phyloP scores from a whole-genome alignment of 495 filamentous ascomycete genomes.

The Penicillium lividum region DNA sequence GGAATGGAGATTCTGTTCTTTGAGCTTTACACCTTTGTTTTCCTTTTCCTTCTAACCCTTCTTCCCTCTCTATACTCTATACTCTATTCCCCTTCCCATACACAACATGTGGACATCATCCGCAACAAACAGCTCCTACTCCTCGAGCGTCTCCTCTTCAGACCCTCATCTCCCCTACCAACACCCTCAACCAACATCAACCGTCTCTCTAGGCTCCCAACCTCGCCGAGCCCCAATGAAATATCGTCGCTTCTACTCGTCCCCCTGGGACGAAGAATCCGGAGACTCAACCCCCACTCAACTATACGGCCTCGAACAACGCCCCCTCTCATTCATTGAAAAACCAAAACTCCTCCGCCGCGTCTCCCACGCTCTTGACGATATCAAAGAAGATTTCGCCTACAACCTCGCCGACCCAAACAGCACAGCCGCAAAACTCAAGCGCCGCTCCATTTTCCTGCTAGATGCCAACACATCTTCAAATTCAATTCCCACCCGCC shows the following conservation, averaged over 20 bases:
- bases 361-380: slow-evolving; percentile 43
- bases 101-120: slow-evolving; percentile 32
- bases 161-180: slow-evolving; percentile 34
- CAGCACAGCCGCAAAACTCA: slow-evolving; percentile 31
- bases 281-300: slow-evolving; percentile 37
- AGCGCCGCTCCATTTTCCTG: slow-evolving; percentile 36
- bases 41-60: slow-evolving; percentile 18
- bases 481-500: slow-evolving; percentile 2
- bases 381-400: slow-evolving; percentile 43
- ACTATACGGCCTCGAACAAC: slow-evolving; percentile 42
- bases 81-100: slow-evolving; percentile 9
- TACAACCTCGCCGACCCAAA: slow-evolving; percentile 29
- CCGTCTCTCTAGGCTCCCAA: slow-evolving; percentile 30
- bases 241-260: slow-evolving; percentile 43
- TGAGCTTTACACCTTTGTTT: background rate
- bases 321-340: slow-evolving; percentile 38
- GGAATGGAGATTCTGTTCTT: slow-evolving; percentile 14
- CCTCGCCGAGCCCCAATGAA: slow-evolving; percentile 31
- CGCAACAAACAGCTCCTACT: slow-evolving; percentile 29
- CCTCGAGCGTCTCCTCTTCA: slow-evolving; percentile 32
- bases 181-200: slow-evolving; percentile 26
- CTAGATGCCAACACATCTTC: slow-evolving; percentile 17
- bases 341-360: slow-evolving; percentile 37
- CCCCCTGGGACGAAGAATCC: slow-evolving; percentile 33
- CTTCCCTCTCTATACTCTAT: slow-evolving; percentile 4